Evolutionary conservation across 306 rosid genomes (phyloP).

Genomic region (Acacia crassicarpa): DNA sequence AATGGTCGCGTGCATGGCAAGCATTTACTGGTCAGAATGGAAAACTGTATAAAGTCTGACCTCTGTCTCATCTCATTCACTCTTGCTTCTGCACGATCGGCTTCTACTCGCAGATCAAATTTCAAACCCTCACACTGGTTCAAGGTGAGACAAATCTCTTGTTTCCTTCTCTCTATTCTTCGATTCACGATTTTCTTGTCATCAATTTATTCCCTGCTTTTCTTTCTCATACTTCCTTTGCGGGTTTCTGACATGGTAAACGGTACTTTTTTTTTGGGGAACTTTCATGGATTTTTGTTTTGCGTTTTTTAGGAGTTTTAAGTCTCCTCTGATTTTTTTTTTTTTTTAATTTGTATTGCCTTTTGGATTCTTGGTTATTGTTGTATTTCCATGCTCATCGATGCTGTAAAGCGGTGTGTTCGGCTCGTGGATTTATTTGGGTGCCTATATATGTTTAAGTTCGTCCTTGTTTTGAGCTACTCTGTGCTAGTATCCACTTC

Average conservation of each 20-base stretch:
- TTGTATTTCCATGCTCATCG: not conserved
- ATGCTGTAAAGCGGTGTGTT: not conserved
- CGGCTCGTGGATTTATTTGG: not conserved
- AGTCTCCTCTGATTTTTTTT: not conserved
- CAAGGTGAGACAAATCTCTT: conserved; percentile 5
- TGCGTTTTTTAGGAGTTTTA: not conserved
- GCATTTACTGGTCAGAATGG: conserved; percentile 2
- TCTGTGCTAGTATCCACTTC: not conserved
- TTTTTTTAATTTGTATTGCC: not conserved
- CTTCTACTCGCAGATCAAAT: conserved; percentile 2
- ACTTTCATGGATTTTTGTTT: not conserved
- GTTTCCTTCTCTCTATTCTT: not conserved
- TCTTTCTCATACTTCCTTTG: not conserved
- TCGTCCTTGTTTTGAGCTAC: conserved; percentile 3
- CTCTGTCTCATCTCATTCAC: not conserved
- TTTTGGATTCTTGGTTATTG: not conserved
- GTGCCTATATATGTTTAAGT: not conserved
- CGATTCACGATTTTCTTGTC: not conserved
- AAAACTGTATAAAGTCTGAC: conserved; percentile 1
- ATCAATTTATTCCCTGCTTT: not conserved
- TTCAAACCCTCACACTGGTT: conserved; percentile 24
- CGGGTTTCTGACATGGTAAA: not conserved
- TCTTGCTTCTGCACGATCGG: not conserved
- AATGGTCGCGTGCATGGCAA: conserved; percentile 31
- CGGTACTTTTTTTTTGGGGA: not conserved